phyloP scores from a whole-genome alignment of 1,284 basidiomycete species.

The Rhodotorula sp. region DNA sequence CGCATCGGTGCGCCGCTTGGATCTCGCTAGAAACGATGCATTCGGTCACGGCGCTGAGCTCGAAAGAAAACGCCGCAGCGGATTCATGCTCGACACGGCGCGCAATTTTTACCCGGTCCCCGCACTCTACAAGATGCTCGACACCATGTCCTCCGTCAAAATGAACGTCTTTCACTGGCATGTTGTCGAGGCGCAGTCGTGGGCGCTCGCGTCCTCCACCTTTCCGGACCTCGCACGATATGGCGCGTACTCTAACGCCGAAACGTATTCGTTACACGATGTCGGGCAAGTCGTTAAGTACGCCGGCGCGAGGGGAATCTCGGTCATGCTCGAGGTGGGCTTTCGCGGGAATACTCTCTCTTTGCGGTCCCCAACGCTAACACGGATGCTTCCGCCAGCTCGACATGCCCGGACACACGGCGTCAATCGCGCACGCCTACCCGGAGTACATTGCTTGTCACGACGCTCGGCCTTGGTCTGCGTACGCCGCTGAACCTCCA shows the following conservation, averaged over 20 bases:
- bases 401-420: conserved; percentile 79
- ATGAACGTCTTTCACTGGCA: conserved; percentile 52
- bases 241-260: conserved; percentile 65
- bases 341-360: conserved; percentile 4
- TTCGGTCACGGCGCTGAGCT: background rate
- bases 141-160: conserved; percentile 85
- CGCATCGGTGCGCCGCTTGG: conserved; percentile 38
- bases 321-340: conserved; percentile 61
- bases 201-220: conserved; percentile 63
- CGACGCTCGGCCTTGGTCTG: conserved; percentile 16
- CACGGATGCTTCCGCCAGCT: conserved; percentile 52
- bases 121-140: conserved; percentile 70
- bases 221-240: conserved; percentile 63
- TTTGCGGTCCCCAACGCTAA: background rate
- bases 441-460: conserved; percentile 74
- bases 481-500: conserved; percentile 61
- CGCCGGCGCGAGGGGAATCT: conserved; percentile 73
- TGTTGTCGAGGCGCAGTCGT: conserved; percentile 56
- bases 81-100: conserved; percentile 77
- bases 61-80: conserved; percentile 51
- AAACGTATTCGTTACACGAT: conserved; percentile 63
- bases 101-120: conserved; percentile 58
- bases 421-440: conserved; percentile 63
- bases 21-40: too few relatives aligned
- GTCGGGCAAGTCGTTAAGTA: conserved; percentile 66